A percentile compares a stretch with the other conserved stretches of the same genome.
Conservation (phyloP, 1,284 basidiomycete genomes). For the Tilletia setariae region DNA sequence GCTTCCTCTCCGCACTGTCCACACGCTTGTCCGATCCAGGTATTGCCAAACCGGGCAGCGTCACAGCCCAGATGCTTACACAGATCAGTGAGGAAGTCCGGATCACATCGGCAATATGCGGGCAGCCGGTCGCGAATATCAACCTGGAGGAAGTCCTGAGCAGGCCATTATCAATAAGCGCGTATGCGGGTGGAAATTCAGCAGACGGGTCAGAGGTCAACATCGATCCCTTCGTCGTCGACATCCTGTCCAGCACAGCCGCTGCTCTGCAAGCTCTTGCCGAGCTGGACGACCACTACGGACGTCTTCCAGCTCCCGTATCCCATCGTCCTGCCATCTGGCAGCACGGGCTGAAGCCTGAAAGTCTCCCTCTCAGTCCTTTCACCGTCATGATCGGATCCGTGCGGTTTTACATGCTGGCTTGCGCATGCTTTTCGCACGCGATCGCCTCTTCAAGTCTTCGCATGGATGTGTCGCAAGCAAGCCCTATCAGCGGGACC, state of each 20-base stretch:
- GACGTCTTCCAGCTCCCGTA: background rate
- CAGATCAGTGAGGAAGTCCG: background rate
- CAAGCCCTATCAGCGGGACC: background rate
- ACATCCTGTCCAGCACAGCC: constrained; percentile 10
- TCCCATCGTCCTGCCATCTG: background rate
- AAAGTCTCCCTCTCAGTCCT: background rate
- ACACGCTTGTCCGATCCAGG: background rate
- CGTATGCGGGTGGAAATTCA: too few relatives aligned
- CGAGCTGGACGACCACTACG: constrained; percentile 8
- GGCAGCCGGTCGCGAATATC: too few relatives aligned
- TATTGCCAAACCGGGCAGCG: background rate
- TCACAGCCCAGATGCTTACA: background rate
- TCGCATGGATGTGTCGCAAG: background rate
- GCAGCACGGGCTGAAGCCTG: background rate
- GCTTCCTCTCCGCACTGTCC: constrained; percentile 10
- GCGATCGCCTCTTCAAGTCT: background rate
- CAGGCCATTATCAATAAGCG: too few relatives aligned
- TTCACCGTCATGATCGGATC: background rate
- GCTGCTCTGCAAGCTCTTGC: background rate
- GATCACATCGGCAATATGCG: too few relatives aligned
- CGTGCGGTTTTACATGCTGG: background rate
- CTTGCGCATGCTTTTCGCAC: background rate
- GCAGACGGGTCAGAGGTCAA: too few relatives aligned
- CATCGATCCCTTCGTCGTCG: constrained; percentile 3
- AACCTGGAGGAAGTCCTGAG: too few relatives aligned